phyloP scores from a whole-genome alignment of 371 early-diverging fungal species.

The Basidiobolus meristosporus region DNA sequence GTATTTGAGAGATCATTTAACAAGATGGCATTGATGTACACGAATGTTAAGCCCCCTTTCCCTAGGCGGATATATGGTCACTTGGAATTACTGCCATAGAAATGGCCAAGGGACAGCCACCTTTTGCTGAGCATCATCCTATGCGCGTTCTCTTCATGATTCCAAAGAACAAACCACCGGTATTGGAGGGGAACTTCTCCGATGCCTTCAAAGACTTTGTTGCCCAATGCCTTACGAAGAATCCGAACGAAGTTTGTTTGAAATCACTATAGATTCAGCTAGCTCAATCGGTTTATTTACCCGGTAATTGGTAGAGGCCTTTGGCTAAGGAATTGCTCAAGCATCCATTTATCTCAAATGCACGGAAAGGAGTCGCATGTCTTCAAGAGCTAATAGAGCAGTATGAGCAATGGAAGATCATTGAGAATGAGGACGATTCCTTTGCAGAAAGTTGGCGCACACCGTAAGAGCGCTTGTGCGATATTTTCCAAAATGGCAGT shows the following conservation, averaged over 20 bases:
- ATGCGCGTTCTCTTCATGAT: slow-evolving; percentile 86
- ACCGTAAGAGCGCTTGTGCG: too few relatives aligned
- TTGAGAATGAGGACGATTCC: too few relatives aligned
- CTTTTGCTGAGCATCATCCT: slow-evolving; percentile 81
- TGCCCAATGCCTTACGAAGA: slow-evolving; percentile 65
- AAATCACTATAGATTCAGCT: slow-evolving; percentile 8
- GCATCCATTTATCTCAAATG: slow-evolving; percentile 70
- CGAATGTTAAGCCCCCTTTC: slow-evolving; percentile 1
- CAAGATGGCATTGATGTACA: not conserved
- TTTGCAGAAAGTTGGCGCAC: too few relatives aligned
- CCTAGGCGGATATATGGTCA: slow-evolving; percentile 93
- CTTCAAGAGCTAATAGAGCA: too few relatives aligned
- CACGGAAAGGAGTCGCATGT: too few relatives aligned
- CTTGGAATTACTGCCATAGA: slow-evolving; percentile 97
- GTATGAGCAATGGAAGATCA: too few relatives aligned
- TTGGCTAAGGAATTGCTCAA: slow-evolving; percentile 77
- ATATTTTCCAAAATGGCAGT: too few relatives aligned
- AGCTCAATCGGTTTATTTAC: not conserved
- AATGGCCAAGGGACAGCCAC: slow-evolving; percentile 83
- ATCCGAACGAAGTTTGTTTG: slow-evolving; percentile 43
- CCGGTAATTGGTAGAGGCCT: slow-evolving; percentile 32
- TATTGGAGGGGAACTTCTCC: slow-evolving; percentile 55
- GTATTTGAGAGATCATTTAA: slow-evolving; percentile 5
- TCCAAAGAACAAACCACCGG: slow-evolving; percentile 84
- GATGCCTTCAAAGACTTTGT: slow-evolving; percentile 87